Conservation (phyloP, 768 basidiomycete species). For the Tylopilus vinaceipallidus region DNA sequence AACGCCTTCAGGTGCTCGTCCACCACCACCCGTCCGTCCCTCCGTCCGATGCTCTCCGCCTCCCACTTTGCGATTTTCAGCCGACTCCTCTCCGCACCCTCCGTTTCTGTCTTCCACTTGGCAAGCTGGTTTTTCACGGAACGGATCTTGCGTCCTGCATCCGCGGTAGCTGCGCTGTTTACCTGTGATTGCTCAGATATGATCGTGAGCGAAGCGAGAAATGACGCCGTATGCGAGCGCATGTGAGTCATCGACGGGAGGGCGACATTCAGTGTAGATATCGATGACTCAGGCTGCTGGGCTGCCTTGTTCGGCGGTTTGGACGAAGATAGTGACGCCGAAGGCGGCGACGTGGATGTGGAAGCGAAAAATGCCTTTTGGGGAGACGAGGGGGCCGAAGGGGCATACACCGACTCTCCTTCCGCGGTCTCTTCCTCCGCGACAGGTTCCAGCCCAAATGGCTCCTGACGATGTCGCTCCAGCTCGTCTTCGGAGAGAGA, state of each 20-base stretch:
- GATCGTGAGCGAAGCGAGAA: conserved; percentile 70
- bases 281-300: conserved; percentile 28
- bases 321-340: conserved; percentile 42
- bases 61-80: conserved; percentile 81
- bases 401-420: conserved; percentile 41
- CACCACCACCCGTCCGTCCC: conserved; percentile 70
- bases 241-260: conserved; percentile 69
- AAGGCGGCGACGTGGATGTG: conserved; percentile 44
- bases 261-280: conserved; percentile 31
- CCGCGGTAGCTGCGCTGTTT: conserved; percentile 79
- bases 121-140: conserved; percentile 81
- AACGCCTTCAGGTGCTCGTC: conserved; percentile 77
- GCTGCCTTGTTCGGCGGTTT: conserved; percentile 22
- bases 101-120: conserved; percentile 79
- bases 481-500: conserved; percentile 28
- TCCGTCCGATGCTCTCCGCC: conserved; percentile 41
- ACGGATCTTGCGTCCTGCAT: conserved; percentile 83
- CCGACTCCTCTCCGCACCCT: conserved; percentile 80
- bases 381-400: conserved; percentile 42
- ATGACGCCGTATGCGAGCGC: conserved; percentile 70
- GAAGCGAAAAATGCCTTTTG: conserved; percentile 59
- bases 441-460: conserved; percentile 34
- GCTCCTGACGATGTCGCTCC: conserved; percentile 27
- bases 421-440: conserved; percentile 43
- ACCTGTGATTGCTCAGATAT: conserved; percentile 89